Conservation (phyloP, 2,329 filamentous ascomycete species). For the Colletotrichum navitas region DNA sequence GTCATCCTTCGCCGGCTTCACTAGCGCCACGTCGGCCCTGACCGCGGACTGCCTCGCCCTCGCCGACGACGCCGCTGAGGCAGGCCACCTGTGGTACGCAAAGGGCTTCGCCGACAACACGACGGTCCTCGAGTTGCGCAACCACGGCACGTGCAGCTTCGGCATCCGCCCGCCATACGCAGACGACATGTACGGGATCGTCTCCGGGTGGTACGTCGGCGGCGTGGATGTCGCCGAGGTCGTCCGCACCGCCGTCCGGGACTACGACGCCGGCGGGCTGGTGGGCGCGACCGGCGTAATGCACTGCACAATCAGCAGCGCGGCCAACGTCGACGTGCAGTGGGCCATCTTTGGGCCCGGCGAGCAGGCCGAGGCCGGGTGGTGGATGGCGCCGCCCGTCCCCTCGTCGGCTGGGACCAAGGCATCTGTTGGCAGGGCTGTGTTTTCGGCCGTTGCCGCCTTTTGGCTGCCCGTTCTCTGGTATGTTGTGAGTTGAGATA, state of each 20-base stretch:
- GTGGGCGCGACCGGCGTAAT: conserved; percentile 25
- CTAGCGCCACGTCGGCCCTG: conserved; percentile 13
- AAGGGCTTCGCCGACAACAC: conserved; percentile 23
- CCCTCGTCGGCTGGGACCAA: conserved; percentile 12
- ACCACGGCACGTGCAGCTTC: conserved; percentile 19
- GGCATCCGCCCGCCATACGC: conserved; percentile 23
- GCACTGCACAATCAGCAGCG: conserved; percentile 12
- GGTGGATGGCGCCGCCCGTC: conserved; percentile 20
- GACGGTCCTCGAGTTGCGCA: conserved; percentile 13
- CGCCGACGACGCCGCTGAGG: conserved; percentile 4
- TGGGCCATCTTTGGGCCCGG: conserved; percentile 16
- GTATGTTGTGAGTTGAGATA: background rate
- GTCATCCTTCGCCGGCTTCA: conserved; percentile 20
- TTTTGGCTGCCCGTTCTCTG: conserved; percentile 2
- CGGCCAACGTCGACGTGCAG: conserved; percentile 17
- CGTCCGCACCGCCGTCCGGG: background rate
- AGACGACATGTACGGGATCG: background rate
- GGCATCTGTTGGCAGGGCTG: background rate
- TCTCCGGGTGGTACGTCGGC: conserved; percentile 22
- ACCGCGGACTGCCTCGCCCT: conserved; percentile 16
- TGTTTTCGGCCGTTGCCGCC: background rate
- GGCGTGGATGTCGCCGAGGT: conserved; percentile 15
- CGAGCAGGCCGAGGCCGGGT: conserved; percentile 15
- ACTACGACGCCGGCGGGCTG: conserved; percentile 11
- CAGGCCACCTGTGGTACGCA: conserved; percentile 1